Percentiles rank a stretch among this genome's conserved stretches.
Conservation (phyloP, 2,329 filamentous ascomycete genomes). For the Aspergillus alliaceus region DNA sequence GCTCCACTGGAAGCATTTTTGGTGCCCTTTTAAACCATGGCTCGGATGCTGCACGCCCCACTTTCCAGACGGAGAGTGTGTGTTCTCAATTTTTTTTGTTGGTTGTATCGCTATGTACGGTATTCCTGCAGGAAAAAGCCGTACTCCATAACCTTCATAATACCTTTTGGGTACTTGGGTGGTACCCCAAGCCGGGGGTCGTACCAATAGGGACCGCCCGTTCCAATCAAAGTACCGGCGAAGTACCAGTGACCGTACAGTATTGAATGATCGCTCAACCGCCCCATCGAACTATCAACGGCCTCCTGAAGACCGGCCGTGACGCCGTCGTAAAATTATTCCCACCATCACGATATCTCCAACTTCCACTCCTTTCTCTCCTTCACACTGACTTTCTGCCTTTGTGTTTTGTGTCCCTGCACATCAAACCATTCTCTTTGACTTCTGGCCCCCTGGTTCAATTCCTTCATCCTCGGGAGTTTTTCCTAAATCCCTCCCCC, state of each 20-base stretch:
- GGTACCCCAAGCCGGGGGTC: not conserved
- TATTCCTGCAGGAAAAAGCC: not conserved
- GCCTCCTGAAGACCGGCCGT: constrained; percentile 14
- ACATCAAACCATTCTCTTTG: constrained; percentile 1
- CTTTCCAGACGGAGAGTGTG: not conserved
- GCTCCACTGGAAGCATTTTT: not conserved
- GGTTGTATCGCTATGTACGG: not conserved
- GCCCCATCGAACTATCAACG: constrained; percentile 16
- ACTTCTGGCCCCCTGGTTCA: not conserved
- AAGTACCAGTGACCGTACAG: not conserved
- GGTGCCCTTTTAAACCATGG: constrained; percentile 2
- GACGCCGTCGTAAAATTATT: constrained; percentile 22
- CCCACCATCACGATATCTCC: constrained; percentile 17
- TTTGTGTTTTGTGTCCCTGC: constrained; percentile 6
- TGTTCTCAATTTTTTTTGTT: not conserved
- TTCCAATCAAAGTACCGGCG: not conserved
- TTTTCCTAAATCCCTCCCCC: constrained; percentile 5
- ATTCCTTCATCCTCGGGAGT: constrained; percentile 7
- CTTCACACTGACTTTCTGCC: constrained; percentile 2
- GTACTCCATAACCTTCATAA: too few species aligned
- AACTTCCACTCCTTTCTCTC: constrained; percentile 11
- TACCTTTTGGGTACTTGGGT: not conserved
- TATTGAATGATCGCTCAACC: constrained; percentile 8
- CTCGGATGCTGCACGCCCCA: not conserved
- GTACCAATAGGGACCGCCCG: not conserved